phyloP scores from a whole-genome alignment of 2,329 filamentous ascomycete genomes.

The Colletotrichum sp. region DNA sequence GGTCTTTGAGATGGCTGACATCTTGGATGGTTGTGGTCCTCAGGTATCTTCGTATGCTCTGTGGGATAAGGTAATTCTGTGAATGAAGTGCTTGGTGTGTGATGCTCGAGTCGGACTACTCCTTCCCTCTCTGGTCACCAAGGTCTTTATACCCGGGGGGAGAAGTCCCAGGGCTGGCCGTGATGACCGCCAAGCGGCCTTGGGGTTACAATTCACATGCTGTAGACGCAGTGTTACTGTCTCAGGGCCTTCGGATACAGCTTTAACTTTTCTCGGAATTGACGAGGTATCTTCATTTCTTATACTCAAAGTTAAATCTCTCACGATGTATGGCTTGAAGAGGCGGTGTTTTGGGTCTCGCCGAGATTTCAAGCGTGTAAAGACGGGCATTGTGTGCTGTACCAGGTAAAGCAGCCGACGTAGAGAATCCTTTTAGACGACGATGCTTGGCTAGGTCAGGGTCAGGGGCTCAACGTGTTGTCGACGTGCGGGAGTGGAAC shows the following conservation, averaged over 20 bases:
- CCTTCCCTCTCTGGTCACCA: background rate
- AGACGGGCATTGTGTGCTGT: background rate
- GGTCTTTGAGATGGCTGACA: constrained; percentile 3
- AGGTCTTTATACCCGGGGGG: background rate
- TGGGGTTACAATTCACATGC: background rate
- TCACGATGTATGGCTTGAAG: background rate
- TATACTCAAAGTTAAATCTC: background rate
- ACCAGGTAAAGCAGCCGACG: background rate
- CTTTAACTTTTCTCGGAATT: background rate
- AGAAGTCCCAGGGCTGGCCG: background rate
- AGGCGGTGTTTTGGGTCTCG: background rate
- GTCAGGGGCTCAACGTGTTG: background rate
- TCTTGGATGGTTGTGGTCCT: background rate
- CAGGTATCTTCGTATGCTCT: background rate
- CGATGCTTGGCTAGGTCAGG: constrained; percentile 1
- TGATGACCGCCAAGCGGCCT: background rate
- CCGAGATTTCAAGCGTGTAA: background rate
- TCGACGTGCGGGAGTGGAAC: background rate
- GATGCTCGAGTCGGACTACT: background rate
- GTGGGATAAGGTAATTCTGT: background rate
- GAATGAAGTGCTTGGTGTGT: background rate
- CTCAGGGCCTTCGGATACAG: background rate
- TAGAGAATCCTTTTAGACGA: background rate
- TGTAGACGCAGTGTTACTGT: background rate
- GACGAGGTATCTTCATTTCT: background rate